Conservation (phyloP, 495 filamentous ascomycete genomes). For the Neurospora sp. region DNA sequence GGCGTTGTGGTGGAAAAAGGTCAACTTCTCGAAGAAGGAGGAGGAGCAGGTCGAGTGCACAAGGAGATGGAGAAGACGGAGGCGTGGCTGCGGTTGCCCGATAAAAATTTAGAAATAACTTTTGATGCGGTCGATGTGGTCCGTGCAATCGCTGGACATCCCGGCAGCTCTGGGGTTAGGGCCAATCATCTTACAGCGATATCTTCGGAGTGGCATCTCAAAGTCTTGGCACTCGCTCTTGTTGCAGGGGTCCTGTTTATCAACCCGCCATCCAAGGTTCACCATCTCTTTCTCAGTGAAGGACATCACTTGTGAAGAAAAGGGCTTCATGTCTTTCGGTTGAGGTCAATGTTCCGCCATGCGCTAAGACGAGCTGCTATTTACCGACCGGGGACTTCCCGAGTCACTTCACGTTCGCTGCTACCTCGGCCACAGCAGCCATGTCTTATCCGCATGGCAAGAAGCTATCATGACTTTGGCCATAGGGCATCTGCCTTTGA, state of each 20-base stretch:
- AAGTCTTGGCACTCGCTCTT: neutral
- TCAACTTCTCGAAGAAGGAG: neutral
- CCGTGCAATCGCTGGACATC: neutral
- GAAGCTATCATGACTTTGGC: slow-evolving; percentile 5
- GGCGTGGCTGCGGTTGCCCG: neutral
- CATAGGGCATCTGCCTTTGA: neutral
- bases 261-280: neutral
- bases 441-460: neutral
- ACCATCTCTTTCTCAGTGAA: neutral
- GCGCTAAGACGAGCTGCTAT: slow-evolving; percentile 14
- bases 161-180: neutral
- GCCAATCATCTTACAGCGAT: neutral
- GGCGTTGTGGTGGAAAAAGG: neutral
- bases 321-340: neutral
- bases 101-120: slow-evolving; percentile 1
- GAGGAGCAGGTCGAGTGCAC: neutral
- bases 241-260: neutral
- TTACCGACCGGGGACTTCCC: neutral
- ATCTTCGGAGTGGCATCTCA: neutral
- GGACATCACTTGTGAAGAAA: neutral
- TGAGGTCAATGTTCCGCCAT: slow-evolving; percentile 27
- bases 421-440: neutral
- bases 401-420: neutral
- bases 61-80: neutral
- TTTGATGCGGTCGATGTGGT: neutral